phyloP scores from a whole-genome alignment of 495 filamentous ascomycete species.

The Penicillium taxi region DNA sequence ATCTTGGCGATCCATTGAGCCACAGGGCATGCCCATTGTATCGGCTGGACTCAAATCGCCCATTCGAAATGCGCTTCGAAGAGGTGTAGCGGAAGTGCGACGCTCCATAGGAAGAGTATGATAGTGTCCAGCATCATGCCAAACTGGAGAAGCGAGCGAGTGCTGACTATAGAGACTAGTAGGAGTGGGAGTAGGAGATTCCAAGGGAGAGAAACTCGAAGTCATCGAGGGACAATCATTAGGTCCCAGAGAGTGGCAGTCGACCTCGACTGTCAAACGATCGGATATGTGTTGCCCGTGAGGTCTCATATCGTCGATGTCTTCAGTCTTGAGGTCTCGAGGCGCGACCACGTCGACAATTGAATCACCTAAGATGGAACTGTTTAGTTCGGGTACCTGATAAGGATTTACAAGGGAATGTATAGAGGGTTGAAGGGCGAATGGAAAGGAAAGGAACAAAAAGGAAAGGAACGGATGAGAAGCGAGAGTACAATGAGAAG shows the following conservation, averaged over 20 bases:
- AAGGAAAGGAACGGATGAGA: conserved; percentile 11
- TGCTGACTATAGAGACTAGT: conserved; percentile 39
- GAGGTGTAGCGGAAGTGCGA: conserved; percentile 26
- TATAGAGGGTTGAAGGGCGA: conserved; percentile 6
- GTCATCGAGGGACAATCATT: conserved; percentile 42
- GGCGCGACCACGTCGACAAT: conserved; percentile 18
- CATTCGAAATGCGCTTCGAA: conserved; percentile 35
- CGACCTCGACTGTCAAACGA: conserved; percentile 38
- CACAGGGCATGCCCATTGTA: conserved; percentile 27
- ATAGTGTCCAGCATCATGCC: conserved; percentile 31
- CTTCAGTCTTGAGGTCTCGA: conserved; percentile 20
- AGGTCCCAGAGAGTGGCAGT: conserved; percentile 36
- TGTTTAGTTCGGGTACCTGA: conserved; percentile 10
- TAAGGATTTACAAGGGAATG: background rate
- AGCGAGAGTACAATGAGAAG: background rate
- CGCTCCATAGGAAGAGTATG: conserved; percentile 28
- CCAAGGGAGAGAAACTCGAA: conserved; percentile 39
- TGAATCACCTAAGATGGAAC: conserved; percentile 23
- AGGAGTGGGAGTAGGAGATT: conserved; percentile 39
- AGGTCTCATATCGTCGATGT: conserved; percentile 35
- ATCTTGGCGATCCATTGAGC: conserved; percentile 31
- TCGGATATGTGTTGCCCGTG: conserved; percentile 34
- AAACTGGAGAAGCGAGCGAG: conserved; percentile 34
- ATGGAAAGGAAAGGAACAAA: conserved; percentile 13
- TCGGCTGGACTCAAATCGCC: conserved; percentile 30